Percentiles rank a stretch among this genome's conserved stretches.
Conservation (phyloP, 352 stramenopile genomes). For the Phytophthora nicotianae region DNA sequence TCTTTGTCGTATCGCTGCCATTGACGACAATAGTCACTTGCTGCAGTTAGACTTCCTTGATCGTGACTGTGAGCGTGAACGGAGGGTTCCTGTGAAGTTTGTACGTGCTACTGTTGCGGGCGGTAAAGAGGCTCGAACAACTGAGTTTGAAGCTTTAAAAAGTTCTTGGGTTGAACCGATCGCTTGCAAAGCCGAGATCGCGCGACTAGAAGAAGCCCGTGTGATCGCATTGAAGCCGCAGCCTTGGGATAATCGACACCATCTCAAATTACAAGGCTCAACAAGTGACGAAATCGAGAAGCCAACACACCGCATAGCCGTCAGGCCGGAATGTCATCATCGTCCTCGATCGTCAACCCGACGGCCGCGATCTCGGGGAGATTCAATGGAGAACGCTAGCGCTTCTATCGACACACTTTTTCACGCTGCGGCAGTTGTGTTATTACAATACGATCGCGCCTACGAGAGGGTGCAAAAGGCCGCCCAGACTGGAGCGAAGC, state of each 20-base stretch:
- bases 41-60: conserved; percentile 56
- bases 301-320: background rate
- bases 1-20: conserved; percentile 37
- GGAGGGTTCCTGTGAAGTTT: conserved; percentile 42
- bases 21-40: conserved; percentile 29
- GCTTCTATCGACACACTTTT: conserved; percentile 37
- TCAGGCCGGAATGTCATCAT: background rate
- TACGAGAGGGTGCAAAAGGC: conserved; percentile 21
- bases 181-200: conserved; percentile 37
- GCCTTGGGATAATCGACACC: conserved; percentile 20
- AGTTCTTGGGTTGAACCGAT: conserved; percentile 43
- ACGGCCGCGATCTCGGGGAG: background rate
- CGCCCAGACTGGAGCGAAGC: conserved; percentile 23
- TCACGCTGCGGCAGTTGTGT: conserved; percentile 26
- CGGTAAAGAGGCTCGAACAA: conserved; percentile 20
- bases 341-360: conserved; percentile 20
- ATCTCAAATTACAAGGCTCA: conserved; percentile 10
- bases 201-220: conserved; percentile 46
- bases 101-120: conserved; percentile 44
- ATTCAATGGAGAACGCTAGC: background rate
- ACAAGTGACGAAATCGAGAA: conserved; percentile 7
- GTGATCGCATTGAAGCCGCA: conserved; percentile 18
- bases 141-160: conserved; percentile 40
- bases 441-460: conserved; percentile 50
- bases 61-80: conserved; percentile 51